These are phyloP conservation scores for Cornus suecica DNA, from an alignment of 148 eudicot species.

Conservation along the genomic window DNA sequence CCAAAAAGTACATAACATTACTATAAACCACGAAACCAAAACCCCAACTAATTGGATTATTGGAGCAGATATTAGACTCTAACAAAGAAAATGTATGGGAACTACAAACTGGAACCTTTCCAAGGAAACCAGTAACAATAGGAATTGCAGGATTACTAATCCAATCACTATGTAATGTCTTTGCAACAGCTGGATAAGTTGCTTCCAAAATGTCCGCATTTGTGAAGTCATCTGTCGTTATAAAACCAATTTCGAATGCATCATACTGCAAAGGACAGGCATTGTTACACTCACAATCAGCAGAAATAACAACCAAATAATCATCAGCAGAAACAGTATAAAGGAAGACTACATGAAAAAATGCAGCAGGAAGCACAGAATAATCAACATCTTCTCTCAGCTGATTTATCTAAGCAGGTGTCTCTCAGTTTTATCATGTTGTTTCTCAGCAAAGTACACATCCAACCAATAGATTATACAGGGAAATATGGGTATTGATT, in stretches of 20 bases:
- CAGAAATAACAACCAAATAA: too few relatives aligned
- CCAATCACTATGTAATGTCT: conserved; percentile 71
- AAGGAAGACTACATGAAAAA: too few relatives aligned
- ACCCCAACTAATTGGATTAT: background rate
- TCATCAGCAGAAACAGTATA: too few relatives aligned
- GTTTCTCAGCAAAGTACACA: too few relatives aligned
- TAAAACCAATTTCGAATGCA: conserved; percentile 82
- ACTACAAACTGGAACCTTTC: conserved; percentile 50
- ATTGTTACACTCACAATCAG: too few relatives aligned
- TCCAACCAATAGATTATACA: too few relatives aligned
- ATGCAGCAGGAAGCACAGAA: too few relatives aligned
- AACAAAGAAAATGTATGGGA: background rate
- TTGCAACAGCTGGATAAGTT: conserved; percentile 85
- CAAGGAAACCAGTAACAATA: conserved; percentile 86
- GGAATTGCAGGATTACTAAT: conserved; percentile 73
- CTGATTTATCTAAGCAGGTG: too few relatives aligned
- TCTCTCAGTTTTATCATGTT: too few relatives aligned
- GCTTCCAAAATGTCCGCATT: conserved; percentile 93
- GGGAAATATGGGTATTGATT: too few relatives aligned
- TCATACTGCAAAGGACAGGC: conserved; percentile 61
- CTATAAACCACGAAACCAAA: background rate
- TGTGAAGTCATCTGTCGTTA: conserved; percentile 89
- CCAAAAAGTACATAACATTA: background rate
- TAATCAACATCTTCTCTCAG: too few relatives aligned
- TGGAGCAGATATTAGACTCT: background rate